These are phyloP conservation scores for Hypoxylon sp. DNA, from an alignment of 2,329 filamentous ascomycete genomes.

Conservation along the genomic window DNA sequence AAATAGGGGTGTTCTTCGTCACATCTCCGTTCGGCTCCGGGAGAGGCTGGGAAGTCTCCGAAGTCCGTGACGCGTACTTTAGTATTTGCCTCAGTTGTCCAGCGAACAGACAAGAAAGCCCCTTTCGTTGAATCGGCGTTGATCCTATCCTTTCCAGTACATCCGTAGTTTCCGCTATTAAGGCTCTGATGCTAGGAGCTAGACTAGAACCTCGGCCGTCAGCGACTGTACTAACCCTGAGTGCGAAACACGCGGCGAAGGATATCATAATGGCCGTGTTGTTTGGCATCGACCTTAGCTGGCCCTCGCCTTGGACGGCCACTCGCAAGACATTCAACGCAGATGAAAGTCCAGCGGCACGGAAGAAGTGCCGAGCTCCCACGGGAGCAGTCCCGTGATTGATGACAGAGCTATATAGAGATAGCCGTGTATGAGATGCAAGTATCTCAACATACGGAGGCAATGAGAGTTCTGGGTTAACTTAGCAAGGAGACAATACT, in stretches of 20 bases:
- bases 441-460: slow-evolving; percentile 83
- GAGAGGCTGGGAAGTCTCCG: slow-evolving; percentile 44
- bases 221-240: slow-evolving; percentile 74
- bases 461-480: slow-evolving; percentile 64
- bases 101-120: slow-evolving; percentile 73
- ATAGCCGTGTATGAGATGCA: slow-evolving; percentile 79
- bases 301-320: slow-evolving; percentile 78
- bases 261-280: slow-evolving; percentile 86
- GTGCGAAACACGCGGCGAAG: slow-evolving; percentile 78
- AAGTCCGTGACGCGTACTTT: slow-evolving; percentile 55
- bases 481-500: slow-evolving; percentile 36
- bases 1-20: slow-evolving; percentile 41
- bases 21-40: slow-evolving; percentile 45
- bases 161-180: slow-evolving; percentile 78
- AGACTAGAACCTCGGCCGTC: slow-evolving; percentile 69
- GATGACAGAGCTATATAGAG: slow-evolving; percentile 81
- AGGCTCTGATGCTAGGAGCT: slow-evolving; percentile 73
- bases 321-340: slow-evolving; percentile 82
- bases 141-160: slow-evolving; percentile 79
- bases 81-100: slow-evolving; percentile 67
- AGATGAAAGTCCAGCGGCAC: slow-evolving; percentile 78
- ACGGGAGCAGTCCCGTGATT: slow-evolving; percentile 80
- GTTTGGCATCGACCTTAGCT: slow-evolving; percentile 82
- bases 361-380: slow-evolving; percentile 80
- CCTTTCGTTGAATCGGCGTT: slow-evolving; percentile 76